Evolutionary conservation across 2,329 filamentous ascomycete genomes (phyloP).

Genomic region (Phialophora macrospora): DNA sequence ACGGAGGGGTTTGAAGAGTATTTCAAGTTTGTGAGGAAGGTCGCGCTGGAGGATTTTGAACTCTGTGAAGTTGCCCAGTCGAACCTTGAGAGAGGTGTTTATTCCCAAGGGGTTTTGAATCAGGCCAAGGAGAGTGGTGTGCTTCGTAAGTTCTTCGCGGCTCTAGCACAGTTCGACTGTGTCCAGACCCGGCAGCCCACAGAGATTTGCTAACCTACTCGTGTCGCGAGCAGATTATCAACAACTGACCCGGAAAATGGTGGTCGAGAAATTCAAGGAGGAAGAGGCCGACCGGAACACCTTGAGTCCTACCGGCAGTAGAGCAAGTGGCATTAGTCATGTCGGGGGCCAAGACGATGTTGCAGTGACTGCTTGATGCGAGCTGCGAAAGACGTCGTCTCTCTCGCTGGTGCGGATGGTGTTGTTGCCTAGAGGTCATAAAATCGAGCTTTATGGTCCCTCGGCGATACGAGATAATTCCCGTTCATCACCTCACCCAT

Average conservation of each 20-base stretch:
- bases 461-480: no score
- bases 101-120: constrained; percentile 61
- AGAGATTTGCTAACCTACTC: neutral
- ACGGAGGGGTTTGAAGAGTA: constrained; percentile 62
- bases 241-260: constrained; percentile 53
- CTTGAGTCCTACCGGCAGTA: constrained; percentile 25
- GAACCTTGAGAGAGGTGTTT: constrained; percentile 60
- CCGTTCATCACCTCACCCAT: neutral
- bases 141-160: constrained; percentile 47
- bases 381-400: neutral
- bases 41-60: constrained; percentile 62
- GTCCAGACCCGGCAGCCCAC: neutral
- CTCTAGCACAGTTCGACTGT: no score
- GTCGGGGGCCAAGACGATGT: constrained; percentile 23
- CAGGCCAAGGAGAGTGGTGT: constrained; percentile 62
- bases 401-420: no score
- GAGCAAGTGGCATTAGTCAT: constrained; percentile 18
- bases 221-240: constrained; percentile 49
- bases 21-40: constrained; percentile 61
- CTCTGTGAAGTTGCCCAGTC: constrained; percentile 62
- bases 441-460: neutral
- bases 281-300: constrained; percentile 42
- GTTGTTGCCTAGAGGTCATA: neutral
- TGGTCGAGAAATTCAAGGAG: constrained; percentile 49
- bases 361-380: constrained; percentile 26